These are phyloP conservation scores for Diaporthe eres DNA, from an alignment of 2,329 filamentous ascomycete genomes.

Conservation along the genomic window DNA sequence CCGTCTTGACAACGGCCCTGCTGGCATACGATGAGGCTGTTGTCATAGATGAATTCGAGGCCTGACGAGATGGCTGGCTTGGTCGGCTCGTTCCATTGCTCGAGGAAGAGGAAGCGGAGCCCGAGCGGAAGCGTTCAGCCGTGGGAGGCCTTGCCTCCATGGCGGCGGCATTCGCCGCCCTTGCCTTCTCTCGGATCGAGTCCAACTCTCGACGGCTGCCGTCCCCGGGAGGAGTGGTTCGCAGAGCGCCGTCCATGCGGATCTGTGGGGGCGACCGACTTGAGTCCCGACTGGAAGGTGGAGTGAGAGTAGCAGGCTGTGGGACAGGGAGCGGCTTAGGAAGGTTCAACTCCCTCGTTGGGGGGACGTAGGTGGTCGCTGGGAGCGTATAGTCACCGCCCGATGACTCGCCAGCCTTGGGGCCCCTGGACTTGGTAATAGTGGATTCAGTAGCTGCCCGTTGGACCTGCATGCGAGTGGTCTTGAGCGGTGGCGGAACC, in stretches of 20 bases:
- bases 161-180: constrained; percentile 27
- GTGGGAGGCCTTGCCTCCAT: constrained; percentile 26
- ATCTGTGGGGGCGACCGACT: constrained; percentile 40
- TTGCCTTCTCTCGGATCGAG: constrained; percentile 40
- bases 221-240: constrained; percentile 38
- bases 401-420: not conserved
- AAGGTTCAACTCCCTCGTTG: constrained; percentile 24
- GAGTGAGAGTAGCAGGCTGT: constrained; percentile 38
- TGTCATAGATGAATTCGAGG: constrained; percentile 32
- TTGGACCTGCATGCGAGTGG: constrained; percentile 30
- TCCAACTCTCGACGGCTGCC: constrained; percentile 41
- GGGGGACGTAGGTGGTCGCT: constrained; percentile 39
- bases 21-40: constrained; percentile 25
- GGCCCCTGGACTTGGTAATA: constrained; percentile 21
- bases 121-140: constrained; percentile 38
- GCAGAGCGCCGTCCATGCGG: constrained; percentile 36
- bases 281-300: constrained; percentile 39
- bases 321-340: constrained; percentile 37
- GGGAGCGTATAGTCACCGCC: constrained; percentile 38
- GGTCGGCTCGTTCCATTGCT: constrained; percentile 25
- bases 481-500: constrained; percentile 36
- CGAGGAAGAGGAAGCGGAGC: constrained; percentile 37
- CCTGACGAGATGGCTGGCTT: constrained; percentile 37
- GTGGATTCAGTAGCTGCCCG: constrained; percentile 38
- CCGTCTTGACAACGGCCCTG: constrained; percentile 30